Percentiles rank a stretch among this genome's conserved stretches.
phyloP scores from a whole-genome alignment of 805 yeast genomes.

The Lachancea lanzarotensis region DNA sequence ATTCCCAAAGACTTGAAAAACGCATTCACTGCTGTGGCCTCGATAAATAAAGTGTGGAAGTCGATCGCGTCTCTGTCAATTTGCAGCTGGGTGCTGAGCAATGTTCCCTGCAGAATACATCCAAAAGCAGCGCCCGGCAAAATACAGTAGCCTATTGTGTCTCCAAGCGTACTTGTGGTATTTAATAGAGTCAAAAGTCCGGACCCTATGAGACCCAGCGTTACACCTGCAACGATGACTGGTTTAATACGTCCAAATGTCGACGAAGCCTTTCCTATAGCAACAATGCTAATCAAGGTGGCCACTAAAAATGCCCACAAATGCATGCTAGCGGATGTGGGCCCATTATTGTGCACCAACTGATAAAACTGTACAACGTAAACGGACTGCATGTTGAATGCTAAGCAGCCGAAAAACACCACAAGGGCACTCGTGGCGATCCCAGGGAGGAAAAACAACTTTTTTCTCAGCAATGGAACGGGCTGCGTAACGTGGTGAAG shows the following conservation, averaged over 20 bases:
- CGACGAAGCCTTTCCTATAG: conserved; percentile 29
- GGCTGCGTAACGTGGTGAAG: background rate
- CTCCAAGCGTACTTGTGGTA: conserved; percentile 24
- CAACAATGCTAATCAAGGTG: conserved; percentile 18
- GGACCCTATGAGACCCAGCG: conserved; percentile 31
- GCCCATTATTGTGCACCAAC: conserved; percentile 18
- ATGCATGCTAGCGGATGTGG: conserved; percentile 25
- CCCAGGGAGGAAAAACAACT: conserved; percentile 5
- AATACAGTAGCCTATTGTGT: conserved; percentile 35
- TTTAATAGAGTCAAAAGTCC: conserved; percentile 32
- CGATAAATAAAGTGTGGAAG: conserved; percentile 19
- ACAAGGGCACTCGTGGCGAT: conserved; percentile 16
- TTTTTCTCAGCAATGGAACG: conserved; percentile 4
- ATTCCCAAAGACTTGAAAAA: conserved; percentile 22
- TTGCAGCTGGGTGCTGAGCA: conserved; percentile 29
- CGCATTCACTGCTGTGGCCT: conserved; percentile 22
- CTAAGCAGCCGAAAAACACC: conserved; percentile 16
- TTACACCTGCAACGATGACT: conserved; percentile 28
- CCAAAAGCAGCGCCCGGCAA: conserved; percentile 37
- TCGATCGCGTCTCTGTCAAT: conserved; percentile 17
- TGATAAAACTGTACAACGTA: conserved; percentile 26
- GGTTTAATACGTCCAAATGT: conserved; percentile 35
- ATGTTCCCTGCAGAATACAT: conserved; percentile 29
- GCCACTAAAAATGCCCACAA: conserved; percentile 19
- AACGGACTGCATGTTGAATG: conserved; percentile 19